Conservation (phyloP, 2,329 filamentous ascomycete genomes). For the Aspergillus hiratsukae region DNA sequence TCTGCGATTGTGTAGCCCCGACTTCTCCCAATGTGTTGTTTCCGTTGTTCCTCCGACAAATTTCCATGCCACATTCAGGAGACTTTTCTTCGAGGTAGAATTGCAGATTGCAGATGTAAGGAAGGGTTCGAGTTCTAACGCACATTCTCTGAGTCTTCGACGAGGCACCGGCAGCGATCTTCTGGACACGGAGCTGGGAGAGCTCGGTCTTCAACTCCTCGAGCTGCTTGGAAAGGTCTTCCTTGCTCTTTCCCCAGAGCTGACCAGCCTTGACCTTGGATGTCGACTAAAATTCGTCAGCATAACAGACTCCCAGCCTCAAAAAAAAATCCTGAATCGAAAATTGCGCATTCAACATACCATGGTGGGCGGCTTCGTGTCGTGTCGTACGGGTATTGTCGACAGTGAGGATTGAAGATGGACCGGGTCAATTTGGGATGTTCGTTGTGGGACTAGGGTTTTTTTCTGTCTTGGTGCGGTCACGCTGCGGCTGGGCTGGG, state of each 20-base stretch:
- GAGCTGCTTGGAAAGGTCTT: conserved; percentile 93
- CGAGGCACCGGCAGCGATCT: conserved; percentile 87
- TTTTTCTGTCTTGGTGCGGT: conserved; percentile 25
- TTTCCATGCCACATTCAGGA: neutral
- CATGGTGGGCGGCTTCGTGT: conserved; percentile 40
- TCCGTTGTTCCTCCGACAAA: neutral
- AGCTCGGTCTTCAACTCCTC: conserved; percentile 95
- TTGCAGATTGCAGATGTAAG: neutral
- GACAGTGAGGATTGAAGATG: conserved; percentile 38
- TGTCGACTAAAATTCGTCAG: conserved; percentile 49
- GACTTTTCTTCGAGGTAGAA: neutral
- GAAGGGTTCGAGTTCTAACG: conserved; percentile 39
- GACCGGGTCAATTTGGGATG: conserved; percentile 35
- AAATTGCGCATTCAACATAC: conserved; percentile 29
- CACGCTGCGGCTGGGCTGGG: conserved; percentile 23
- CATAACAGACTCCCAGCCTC: conserved; percentile 2
- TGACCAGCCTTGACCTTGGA: conserved; percentile 86
- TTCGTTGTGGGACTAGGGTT: conserved; percentile 46
- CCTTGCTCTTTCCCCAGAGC: conserved; percentile 99
- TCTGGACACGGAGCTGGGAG: conserved; percentile 93
- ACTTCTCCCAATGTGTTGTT: neutral
- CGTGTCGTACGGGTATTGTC: conserved; percentile 45
- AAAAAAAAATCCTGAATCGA: neutral
- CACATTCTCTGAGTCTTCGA: conserved; percentile 98
- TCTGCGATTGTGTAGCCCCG: neutral